Base-by-base conservation (phyloP, 768 basidiomycete genomes). In the Tylopilus rubrobrunneus region DNA sequence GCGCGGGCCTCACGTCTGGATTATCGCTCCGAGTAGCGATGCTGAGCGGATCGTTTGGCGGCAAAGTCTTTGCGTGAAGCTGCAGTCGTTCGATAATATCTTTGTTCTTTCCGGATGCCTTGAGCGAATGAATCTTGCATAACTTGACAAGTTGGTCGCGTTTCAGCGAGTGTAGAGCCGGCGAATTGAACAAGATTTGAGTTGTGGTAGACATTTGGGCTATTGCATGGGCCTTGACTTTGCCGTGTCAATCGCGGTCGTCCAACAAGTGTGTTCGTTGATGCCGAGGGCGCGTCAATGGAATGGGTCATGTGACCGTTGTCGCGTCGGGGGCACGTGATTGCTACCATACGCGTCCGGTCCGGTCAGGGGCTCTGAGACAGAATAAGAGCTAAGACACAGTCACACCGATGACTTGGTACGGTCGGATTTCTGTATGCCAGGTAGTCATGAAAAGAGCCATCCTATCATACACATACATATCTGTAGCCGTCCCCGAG, bases 91-190 rank as follows among this genome's bases (percentile, higher is more conserved):
- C 76, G 57, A 93, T 78, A 54, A 93, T 76, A 5, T 92, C 88
- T 4, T 71, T 67, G 61, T 86, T 92, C 78, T 92, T 92, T 19
- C 91, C 90, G 17, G 78, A 77, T 0, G 87, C 89, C 69, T 89
- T 91, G 65, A 93, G 76, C 0, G 82, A 76, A 66, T 93, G 87
- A 29, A 85, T 80, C 69, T 92, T 92, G 82, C 90, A 93, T 48
- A 93, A 77, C 57, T 87, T 89, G 49, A 89, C 78, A 41, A 92
- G 86, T 64, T 93, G 90, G 44, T 88, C 84, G 46, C 91, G 86
- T 66, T 89, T 91, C 41, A 93, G 80, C 21, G 89, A 86, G 65
- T 90, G 83, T 28, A 93, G 70, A 2, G 91, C 90, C 0, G 90
- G 87, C 5, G 89, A 89, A 69, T 92, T 89, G 72, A 87, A 89